Conservation (phyloP, 257 asterid genomes). For the Lycium barbarum region DNA sequence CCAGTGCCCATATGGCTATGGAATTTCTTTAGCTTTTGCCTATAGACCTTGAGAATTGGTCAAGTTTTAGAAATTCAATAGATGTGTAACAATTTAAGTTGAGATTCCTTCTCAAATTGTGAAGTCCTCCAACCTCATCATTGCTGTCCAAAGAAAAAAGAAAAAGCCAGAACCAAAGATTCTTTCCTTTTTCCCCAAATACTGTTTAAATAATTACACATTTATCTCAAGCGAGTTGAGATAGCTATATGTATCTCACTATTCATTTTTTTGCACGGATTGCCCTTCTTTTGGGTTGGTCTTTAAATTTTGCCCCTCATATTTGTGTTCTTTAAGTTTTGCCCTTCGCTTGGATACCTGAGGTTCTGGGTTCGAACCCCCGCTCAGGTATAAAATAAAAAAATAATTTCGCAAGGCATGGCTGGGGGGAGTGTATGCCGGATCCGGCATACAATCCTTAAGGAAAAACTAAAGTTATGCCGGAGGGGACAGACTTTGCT, state of each 20-base stretch:
- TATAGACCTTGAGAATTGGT: not conserved
- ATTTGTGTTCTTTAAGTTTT: too few species aligned
- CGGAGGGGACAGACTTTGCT: too few species aligned
- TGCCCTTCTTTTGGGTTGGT: too few species aligned
- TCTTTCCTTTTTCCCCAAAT: not conserved
- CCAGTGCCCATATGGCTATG: conserved; percentile 24
- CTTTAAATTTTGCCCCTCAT: too few species aligned
- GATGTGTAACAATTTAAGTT: conserved; percentile 5
- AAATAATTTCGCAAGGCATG: too few species aligned
- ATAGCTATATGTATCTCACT: not conserved
- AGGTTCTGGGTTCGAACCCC: too few species aligned
- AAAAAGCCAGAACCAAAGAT: not conserved
- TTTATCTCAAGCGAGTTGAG: not conserved
- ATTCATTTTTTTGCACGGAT: too few species aligned
- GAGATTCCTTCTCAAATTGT: not conserved
- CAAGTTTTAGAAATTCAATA: conserved; percentile 13
- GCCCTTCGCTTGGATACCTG: too few species aligned
- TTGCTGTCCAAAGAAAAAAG: not conserved
- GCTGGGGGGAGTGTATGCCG: too few species aligned
- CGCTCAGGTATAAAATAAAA: too few species aligned
- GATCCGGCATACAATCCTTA: too few species aligned
- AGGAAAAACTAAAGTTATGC: too few species aligned
- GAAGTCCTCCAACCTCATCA: conserved; percentile 5
- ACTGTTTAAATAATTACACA: fast-evolving
- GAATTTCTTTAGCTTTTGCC: conserved; percentile 17